A percentile compares a stretch with the other conserved stretches of the same genome.
phyloP scores from a whole-genome alignment of 306 rosid species.

The Styphnolobium japonicum region DNA sequence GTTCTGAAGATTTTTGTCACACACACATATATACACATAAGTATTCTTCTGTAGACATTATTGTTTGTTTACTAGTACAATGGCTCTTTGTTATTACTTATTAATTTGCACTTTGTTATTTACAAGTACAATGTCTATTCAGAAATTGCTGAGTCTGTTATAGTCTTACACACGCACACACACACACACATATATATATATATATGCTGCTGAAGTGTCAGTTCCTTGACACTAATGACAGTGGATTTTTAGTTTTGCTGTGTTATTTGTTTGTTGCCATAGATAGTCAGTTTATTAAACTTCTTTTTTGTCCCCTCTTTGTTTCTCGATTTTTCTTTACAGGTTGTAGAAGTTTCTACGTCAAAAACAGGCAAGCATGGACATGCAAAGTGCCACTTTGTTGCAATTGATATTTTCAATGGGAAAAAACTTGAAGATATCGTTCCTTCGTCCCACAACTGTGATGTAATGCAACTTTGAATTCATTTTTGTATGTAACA shows the following conservation, averaged over 20 bases:
- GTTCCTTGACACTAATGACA: not conserved
- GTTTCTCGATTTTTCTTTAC: not conserved
- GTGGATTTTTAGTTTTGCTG: not conserved
- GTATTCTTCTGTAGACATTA: not conserved
- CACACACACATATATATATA: too few species aligned
- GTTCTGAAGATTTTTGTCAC: not conserved
- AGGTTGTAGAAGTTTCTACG: constrained; percentile 57
- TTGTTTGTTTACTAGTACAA: not conserved
- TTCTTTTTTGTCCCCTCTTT: not conserved
- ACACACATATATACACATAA: not conserved
- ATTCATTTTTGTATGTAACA: not conserved
- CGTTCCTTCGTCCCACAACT: constrained; percentile 75
- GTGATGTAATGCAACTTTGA: constrained; percentile 44
- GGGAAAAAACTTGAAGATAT: constrained; percentile 79
- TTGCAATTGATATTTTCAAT: constrained; percentile 66
- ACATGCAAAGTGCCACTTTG: constrained; percentile 80
- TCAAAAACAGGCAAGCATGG: constrained; percentile 78
- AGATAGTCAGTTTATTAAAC: not conserved
- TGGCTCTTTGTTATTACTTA: not conserved
- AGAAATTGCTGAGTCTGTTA: not conserved
- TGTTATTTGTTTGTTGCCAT: not conserved
- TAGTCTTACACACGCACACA: not conserved
- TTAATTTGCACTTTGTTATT: not conserved
- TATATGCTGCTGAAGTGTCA: not conserved
- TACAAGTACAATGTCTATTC: too few species aligned